Conservation (phyloP, 1,284 basidiomycete species). For the Ganoderma leucocontextum region DNA sequence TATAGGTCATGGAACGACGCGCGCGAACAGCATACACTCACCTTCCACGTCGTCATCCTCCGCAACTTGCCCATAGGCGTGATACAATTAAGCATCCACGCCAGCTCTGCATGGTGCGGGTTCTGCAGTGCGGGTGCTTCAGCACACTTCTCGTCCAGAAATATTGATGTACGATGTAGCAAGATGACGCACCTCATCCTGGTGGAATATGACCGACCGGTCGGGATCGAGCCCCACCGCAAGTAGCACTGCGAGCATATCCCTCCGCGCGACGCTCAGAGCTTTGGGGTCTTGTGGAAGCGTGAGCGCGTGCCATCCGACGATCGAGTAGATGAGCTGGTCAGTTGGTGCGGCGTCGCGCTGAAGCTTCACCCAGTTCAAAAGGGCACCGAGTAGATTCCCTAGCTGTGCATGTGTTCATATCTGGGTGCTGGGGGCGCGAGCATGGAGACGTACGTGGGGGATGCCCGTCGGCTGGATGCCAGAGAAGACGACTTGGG, state of each 20-base stretch:
- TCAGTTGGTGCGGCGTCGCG: conserved; percentile 64
- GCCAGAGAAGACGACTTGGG: conserved; percentile 75
- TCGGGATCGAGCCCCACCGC: conserved; percentile 88
- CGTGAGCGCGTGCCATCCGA: conserved; percentile 93
- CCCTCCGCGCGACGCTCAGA: conserved; percentile 70
- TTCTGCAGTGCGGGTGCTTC: conserved; percentile 58
- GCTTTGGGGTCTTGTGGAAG: conserved; percentile 82
- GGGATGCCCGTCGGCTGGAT: conserved; percentile 89
- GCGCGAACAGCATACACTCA: conserved; percentile 42
- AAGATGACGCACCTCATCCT: conserved; percentile 78
- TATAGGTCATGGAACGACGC: conserved; percentile 8
- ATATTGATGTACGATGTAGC: not conserved
- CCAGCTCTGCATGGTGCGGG: conserved; percentile 86
- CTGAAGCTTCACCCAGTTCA: conserved; percentile 89
- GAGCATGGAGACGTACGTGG: conserved; percentile 62
- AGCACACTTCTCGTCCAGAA: conserved; percentile 3
- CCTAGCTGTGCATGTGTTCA: conserved; percentile 70
- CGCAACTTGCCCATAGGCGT: conserved; percentile 85
- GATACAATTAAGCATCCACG: conserved; percentile 91
- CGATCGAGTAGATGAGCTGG: conserved; percentile 84
- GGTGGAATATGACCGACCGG: conserved; percentile 84
- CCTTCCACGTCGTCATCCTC: conserved; percentile 98
- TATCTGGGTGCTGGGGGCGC: not conserved
- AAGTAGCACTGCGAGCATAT: conserved; percentile 86
- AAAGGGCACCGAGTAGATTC: conserved; percentile 91